Evolutionary conservation across 164 flowering plant species (phyloP).

Genomic region (Pachysandra terminalis): DNA sequence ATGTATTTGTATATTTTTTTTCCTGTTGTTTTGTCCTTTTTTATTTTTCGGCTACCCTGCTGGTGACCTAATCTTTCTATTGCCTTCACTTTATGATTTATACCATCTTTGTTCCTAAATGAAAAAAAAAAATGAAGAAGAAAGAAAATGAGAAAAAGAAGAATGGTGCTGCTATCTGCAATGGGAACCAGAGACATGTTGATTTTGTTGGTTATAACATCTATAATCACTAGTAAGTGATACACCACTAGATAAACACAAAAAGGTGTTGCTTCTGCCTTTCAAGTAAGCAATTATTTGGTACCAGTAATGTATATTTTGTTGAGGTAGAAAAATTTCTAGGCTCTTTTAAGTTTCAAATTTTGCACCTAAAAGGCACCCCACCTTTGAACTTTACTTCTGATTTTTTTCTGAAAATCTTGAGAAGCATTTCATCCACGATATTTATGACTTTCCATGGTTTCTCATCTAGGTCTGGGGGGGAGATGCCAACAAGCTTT

Average conservation of each 20-base stretch:
- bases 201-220: neutral
- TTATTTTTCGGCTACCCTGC: too few relatives aligned
- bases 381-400: neutral
- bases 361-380: neutral
- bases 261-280: neutral
- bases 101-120: too few relatives aligned
- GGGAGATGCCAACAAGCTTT: conserved; percentile 54
- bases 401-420: neutral
- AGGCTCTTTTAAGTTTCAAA: neutral
- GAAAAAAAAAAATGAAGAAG: too few relatives aligned
- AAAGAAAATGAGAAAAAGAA: too few relatives aligned
- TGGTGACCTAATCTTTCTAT: too few relatives aligned
- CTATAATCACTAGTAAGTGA: neutral
- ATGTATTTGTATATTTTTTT: too few relatives aligned
- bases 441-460: conserved; percentile 10
- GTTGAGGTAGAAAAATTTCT: neutral
- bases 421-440: neutral
- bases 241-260: neutral
- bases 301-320: neutral
- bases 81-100: too few relatives aligned
- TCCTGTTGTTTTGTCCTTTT: too few relatives aligned
- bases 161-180: neutral
- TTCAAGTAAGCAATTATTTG: neutral
- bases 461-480: conserved; percentile 31
- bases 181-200: neutral